Base-by-base conservation (phyloP, 2,329 filamentous ascomycete species). In the Diaporthe batatas region DNA sequence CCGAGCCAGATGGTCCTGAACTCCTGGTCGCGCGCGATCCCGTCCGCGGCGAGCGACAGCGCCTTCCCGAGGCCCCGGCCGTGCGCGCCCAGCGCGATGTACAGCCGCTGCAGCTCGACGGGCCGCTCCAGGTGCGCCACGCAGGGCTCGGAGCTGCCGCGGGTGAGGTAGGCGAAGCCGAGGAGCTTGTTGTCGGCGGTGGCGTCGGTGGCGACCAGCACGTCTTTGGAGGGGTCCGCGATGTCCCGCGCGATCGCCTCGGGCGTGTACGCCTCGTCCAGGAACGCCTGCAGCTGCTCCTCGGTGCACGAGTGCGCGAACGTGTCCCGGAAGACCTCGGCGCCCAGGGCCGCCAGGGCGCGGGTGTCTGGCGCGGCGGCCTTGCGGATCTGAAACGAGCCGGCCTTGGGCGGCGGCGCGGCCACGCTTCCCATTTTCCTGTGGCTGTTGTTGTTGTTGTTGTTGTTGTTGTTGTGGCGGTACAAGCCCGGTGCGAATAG, bases 1-100 rank as follows among this genome's bases (percentile, higher is more conserved):
- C 85, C 85, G 12, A 87, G 76, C 84, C 85, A 87, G 23, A 86
- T 77, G 34, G 82, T 78, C 64, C 76, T 77, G 42, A 81, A 85
- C 0, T 81, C 84, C 36, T 82, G 78, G 6, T 79, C 75, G 58
- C 78, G 76, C 1, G 84, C 84, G 73, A 83, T 76, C 1, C 70
- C 74, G 74, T 82, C 81, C 14, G 81, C 72, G 21, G 65, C 74
- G 12, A 69, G 72, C 54, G 77, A 79, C n/a, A 84, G 75, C 39
- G 77, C 74, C 65, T 77, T 81, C 5, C 82, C 85, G 1, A 85
- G 76, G 0, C 85, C 84, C 14, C 72, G 75, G 0, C 85, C 84
- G 53, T 85, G 83, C 8, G 75, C 76, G 2, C 75, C 69, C 0
- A 76, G 69, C 49, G 80, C 74, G 2, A 86, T 82, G 70, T 87